A percentile compares a stretch with the other conserved stretches of the same genome.
These are phyloP conservation scores for Wickerhamomyces queroliae DNA, from an alignment of 805 yeast genomes.

Conservation along the genomic window DNA sequence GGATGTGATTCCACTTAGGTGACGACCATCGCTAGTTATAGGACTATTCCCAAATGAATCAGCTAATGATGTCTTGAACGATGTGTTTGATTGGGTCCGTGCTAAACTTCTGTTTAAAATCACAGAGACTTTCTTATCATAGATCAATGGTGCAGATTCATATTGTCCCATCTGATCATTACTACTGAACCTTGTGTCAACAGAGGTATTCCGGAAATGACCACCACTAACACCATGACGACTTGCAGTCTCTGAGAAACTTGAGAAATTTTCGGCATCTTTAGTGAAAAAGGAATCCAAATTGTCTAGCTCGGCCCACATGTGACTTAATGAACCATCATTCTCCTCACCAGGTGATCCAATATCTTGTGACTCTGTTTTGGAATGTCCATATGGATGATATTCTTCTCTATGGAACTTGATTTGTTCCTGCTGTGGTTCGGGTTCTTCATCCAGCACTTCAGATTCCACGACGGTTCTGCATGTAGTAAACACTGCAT, in stretches of 20 bases:
- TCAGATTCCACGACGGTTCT: constrained; percentile 29
- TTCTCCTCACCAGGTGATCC: constrained; percentile 51
- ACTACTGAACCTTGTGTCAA: constrained; percentile 54
- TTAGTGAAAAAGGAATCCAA: constrained; percentile 84
- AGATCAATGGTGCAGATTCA: constrained; percentile 71
- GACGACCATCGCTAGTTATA: constrained; percentile 18
- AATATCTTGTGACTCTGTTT: constrained; percentile 28
- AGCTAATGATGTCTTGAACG: constrained; percentile 71
- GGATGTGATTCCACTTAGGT: constrained; percentile 18
- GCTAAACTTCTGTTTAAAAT: constrained; percentile 69
- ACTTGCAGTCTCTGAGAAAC: constrained; percentile 18
- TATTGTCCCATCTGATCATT: constrained; percentile 42
- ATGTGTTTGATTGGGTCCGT: constrained; percentile 66
- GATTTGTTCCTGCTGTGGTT: constrained; percentile 29
- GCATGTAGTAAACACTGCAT: constrained; percentile 90
- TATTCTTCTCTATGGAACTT: constrained; percentile 58
- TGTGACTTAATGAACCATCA: constrained; percentile 75
- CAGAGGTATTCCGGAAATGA: constrained; percentile 39
- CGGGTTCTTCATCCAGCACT: constrained; percentile 23
- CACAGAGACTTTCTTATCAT: constrained; percentile 75
- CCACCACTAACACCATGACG: constrained; percentile 21
- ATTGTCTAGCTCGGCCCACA: constrained; percentile 90
- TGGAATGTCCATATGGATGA: constrained; percentile 29
- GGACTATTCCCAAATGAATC: constrained; percentile 47
- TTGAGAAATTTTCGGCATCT: constrained; percentile 30